Base-by-base conservation (phyloP, 345 rosid genomes). In the Rhizophora mangle region DNA sequence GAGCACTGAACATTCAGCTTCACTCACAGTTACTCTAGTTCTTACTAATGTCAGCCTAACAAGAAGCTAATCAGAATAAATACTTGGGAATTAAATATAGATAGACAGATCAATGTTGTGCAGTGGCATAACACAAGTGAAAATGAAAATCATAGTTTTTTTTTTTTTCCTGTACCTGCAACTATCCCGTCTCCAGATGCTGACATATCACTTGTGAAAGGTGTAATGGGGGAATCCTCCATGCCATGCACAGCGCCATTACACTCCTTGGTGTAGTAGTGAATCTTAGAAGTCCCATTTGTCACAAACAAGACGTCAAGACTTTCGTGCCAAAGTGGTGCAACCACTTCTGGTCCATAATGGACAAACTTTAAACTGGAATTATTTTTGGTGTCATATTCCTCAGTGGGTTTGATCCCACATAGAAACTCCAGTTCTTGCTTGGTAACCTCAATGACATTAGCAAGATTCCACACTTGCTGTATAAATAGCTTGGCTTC, bases 111-210 rank as follows among this genome's bases (percentile, higher is more conserved):
- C 5, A 43, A 15, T 11, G 19, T 11, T 19, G 15, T 61, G 22
- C 22, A 36, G 30, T 8, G 6, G 4, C 47, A 65, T 22, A 39
- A 43, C 4, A 13, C 18, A 15, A 3, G 49, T 43, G 49, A 43
- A 43, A 43, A 43, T 18, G 49, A 43, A 43, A 43, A 43, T 43
- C 49, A 7, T 34, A 34, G 37, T 15, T 11, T 39, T 39, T 39
- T 8, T 36, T 6, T 5, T 6, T 8, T 6, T 37, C 2, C 11
- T 10, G 36, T 76, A 94, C 98, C 97, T 72, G 97, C 98, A 70
- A 84, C 88, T 55, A 93, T 85, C 79, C 94, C 98, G 85, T 91
- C 97, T 76, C 96, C 97, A 62, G 98, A 84, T 47, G 97, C 89
- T 4, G 94, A 91, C 98, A 91, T 86, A 71, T 89, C 98, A 71